These are phyloP conservation scores for Zizania palustris DNA, from an alignment of 202 grass and related monocot species.

Conservation along the genomic window DNA sequence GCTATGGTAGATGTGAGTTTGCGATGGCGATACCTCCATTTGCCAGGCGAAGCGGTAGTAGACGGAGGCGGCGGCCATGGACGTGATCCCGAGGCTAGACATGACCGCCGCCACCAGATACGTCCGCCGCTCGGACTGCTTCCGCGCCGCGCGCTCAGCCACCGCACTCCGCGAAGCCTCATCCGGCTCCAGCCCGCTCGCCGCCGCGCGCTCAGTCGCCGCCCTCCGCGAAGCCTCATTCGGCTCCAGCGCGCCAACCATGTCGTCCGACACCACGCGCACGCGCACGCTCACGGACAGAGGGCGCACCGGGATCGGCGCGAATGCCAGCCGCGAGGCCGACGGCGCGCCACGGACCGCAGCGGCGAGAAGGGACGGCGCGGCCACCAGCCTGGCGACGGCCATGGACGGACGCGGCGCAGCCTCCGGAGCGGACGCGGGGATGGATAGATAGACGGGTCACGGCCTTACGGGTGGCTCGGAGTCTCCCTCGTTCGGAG, in stretches of 20 bases:
- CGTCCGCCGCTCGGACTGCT: constrained; percentile 79
- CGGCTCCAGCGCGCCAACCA: not conserved
- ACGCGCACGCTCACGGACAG: not conserved
- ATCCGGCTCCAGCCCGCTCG: not conserved
- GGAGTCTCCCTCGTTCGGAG: not conserved
- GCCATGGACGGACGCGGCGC: constrained; percentile 34
- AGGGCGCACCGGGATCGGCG: constrained; percentile 3
- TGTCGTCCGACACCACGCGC: no score
- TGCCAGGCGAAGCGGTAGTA: constrained; percentile 99
- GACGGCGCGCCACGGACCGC: not conserved
- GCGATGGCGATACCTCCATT: constrained; percentile 63
- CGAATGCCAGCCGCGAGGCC: constrained; percentile 34
- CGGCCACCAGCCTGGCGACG: constrained; percentile 45
- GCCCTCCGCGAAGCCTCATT: not conserved
- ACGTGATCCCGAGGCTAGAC: constrained; percentile 96
- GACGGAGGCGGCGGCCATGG: constrained; percentile 80
- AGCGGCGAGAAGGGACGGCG: constrained; percentile 25
- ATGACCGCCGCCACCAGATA: constrained; percentile 91
- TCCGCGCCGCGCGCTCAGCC: constrained; percentile 54
- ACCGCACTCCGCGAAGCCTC: not conserved
- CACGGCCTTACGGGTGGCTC: constrained; percentile 18
- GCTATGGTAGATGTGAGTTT: not conserved
- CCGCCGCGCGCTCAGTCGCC: constrained; percentile 25
- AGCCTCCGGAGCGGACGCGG: not conserved
- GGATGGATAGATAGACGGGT: not conserved